Conservation (phyloP, 768 basidiomycete species). For the Tricholoma sp. region DNA sequence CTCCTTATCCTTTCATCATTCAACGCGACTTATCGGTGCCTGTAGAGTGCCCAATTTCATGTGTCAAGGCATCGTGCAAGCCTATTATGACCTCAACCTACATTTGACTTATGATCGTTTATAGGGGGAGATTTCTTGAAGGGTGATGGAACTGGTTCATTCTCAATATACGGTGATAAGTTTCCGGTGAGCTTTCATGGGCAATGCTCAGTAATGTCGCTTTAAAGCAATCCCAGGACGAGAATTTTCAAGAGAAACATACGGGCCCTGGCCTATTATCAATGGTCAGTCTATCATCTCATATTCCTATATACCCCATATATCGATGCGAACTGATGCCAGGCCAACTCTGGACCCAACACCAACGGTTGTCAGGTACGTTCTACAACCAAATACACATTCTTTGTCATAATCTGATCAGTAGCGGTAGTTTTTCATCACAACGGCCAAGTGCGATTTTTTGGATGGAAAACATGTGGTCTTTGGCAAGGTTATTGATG, state of each 20-base stretch:
- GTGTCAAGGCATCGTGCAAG: conserved; percentile 69
- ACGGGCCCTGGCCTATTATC: conserved; percentile 80
- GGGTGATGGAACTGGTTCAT: conserved; percentile 90
- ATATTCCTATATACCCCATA: conserved; percentile 1
- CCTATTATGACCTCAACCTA: background rate
- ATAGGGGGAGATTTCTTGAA: conserved; percentile 92
- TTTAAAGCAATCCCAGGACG: conserved; percentile 53
- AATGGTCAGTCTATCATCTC: conserved; percentile 54
- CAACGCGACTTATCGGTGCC: conserved; percentile 9
- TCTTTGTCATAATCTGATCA: background rate
- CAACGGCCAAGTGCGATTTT: conserved; percentile 91
- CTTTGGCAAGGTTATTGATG: conserved; percentile 86
- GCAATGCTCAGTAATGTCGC: background rate
- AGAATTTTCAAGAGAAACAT: conserved; percentile 93
- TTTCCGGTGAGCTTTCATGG: conserved; percentile 59
- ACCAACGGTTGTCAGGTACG: conserved; percentile 88
- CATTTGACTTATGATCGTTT: background rate
- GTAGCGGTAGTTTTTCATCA: conserved; percentile 85
- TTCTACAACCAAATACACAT: background rate
- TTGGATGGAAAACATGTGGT: conserved; percentile 94
- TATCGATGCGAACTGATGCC: conserved; percentile 2
- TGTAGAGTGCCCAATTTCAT: conserved; percentile 86
- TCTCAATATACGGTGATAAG: conserved; percentile 96
- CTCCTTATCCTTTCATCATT: conserved; percentile 4
- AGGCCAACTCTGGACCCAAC: conserved; percentile 94